Percentiles rank a stretch among this genome's conserved stretches.
Evolutionary conservation across 108 stramenopile genomes (phyloP).

Genomic region (Fistulifera pelliculosa): DNA sequence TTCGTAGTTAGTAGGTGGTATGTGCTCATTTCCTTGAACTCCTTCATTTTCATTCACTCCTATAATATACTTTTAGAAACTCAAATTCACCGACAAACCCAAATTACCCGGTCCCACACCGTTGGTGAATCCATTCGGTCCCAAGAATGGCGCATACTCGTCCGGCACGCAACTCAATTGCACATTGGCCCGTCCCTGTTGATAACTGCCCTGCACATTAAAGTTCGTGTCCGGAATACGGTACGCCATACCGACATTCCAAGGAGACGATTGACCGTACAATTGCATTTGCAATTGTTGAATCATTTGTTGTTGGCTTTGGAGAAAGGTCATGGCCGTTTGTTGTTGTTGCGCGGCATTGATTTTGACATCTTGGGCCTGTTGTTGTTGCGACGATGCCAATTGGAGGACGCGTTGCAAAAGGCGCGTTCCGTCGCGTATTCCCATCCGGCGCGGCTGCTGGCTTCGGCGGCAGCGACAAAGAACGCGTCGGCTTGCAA

Average conservation of each 20-base stretch:
- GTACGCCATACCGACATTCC: slow-evolving; percentile 95
- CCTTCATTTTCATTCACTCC: neutral
- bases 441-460: slow-evolving; percentile 76
- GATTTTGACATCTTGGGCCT: slow-evolving; percentile 67
- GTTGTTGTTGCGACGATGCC: slow-evolving; percentile 68
- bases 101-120: slow-evolving; percentile 96
- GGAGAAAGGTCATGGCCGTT: slow-evolving; percentile 90
- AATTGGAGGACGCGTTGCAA: slow-evolving; percentile 65
- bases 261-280: slow-evolving; percentile 84
- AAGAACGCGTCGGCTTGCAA: slow-evolving; percentile 85
- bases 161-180: slow-evolving; percentile 95
- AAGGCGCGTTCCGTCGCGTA: slow-evolving; percentile 75
- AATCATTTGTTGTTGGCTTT: slow-evolving; percentile 93
- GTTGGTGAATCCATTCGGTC: slow-evolving; percentile 94
- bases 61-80: slow-evolving; percentile 43
- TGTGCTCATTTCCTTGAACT: neutral
- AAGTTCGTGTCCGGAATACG: slow-evolving; percentile 95
- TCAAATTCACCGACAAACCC: slow-evolving; percentile 91
- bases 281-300: slow-evolving; percentile 92
- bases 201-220: slow-evolving; percentile 89
- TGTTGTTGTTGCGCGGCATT: slow-evolving; percentile 78
- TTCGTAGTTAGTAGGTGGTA: neutral
- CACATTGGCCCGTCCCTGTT: slow-evolving; percentile 89
- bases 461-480: slow-evolving; percentile 65
- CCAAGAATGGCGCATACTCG: slow-evolving; percentile 91